Evolutionary conservation across 768 basidiomycete species (phyloP).

Genomic region (Kwoniella bestiolae): DNA sequence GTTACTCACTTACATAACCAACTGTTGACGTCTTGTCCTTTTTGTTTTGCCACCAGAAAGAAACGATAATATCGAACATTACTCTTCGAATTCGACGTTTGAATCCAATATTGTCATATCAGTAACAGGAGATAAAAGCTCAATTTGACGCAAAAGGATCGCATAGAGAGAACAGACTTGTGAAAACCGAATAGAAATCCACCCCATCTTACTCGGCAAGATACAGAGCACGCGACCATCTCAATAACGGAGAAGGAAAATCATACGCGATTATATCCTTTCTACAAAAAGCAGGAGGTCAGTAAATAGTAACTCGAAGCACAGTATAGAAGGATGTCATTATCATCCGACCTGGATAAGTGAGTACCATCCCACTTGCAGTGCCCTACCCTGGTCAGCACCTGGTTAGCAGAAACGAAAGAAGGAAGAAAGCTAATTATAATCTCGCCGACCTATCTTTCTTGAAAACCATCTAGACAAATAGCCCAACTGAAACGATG

Average conservation of each 20-base stretch:
- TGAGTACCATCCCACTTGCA: constrained; percentile 21
- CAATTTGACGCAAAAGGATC: no score
- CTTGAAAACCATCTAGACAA: constrained; percentile 73
- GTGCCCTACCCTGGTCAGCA: background rate
- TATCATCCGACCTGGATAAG: constrained; percentile 54
- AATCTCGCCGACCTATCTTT: no score
- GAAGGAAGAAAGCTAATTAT: background rate
- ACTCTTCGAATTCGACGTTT: background rate
- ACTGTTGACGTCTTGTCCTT: constrained; percentile 7
- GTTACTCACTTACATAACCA: background rate
- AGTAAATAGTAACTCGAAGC: background rate
- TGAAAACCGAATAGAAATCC: no score
- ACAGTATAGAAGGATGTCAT: constrained; percentile 12
- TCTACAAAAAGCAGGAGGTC: no score
- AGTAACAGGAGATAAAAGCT: background rate
- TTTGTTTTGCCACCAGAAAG: constrained; percentile 10
- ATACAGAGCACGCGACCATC: no score
- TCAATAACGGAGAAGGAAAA: no score
- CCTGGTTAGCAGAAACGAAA: background rate
- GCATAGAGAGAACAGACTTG: no score
- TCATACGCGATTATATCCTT: background rate
- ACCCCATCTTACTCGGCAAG: no score
- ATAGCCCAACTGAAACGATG: constrained; percentile 92
- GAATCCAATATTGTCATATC: background rate
- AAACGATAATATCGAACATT: background rate